phyloP scores from a whole-genome alignment of 2,329 filamentous ascomycete genomes.

The Penicillium hordei region DNA sequence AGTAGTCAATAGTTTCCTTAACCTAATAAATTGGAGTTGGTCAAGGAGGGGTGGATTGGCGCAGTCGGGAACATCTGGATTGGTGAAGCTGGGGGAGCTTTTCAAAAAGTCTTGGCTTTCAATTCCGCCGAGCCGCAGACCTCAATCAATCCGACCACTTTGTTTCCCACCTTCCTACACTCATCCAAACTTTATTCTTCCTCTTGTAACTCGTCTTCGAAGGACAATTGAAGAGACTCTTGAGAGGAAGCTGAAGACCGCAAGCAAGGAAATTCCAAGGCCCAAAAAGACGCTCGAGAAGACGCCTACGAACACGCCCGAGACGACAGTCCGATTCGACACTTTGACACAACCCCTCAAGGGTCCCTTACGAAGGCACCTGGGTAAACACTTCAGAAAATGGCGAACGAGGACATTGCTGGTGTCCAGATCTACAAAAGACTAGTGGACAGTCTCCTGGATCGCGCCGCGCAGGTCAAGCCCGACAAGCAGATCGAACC shows the following conservation, averaged over 20 bases:
- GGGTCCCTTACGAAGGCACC: neutral
- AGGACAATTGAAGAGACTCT: neutral
- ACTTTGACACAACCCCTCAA: neutral
- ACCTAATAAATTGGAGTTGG: constrained; percentile 17
- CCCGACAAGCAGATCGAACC: constrained; percentile 66
- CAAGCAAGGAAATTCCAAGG: neutral
- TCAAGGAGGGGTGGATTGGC: constrained; percentile 27
- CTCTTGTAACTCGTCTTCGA: neutral
- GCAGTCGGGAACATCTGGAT: constrained; percentile 30
- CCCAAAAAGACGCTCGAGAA: neutral
- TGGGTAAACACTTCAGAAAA: constrained; percentile 18
- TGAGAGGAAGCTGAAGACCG: neutral
- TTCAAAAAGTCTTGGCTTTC: constrained; percentile 27
- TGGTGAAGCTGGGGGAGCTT: constrained; percentile 33
- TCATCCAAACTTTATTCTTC: constrained; percentile 8
- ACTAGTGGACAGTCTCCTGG: constrained; percentile 59
- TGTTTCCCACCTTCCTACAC: constrained; percentile 3
- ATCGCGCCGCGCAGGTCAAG: constrained; percentile 61
- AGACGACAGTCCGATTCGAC: neutral
- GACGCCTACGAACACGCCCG: neutral
- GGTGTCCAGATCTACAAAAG: constrained; percentile 48
- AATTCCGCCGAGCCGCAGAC: constrained; percentile 35
- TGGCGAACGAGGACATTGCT: constrained; percentile 36
- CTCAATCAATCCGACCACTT: constrained; percentile 6
- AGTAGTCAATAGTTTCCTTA: constrained; percentile 42